Evolutionary conservation across 139 green algal species (phyloP).

Genomic region (Tetraselmis chui): DNA sequence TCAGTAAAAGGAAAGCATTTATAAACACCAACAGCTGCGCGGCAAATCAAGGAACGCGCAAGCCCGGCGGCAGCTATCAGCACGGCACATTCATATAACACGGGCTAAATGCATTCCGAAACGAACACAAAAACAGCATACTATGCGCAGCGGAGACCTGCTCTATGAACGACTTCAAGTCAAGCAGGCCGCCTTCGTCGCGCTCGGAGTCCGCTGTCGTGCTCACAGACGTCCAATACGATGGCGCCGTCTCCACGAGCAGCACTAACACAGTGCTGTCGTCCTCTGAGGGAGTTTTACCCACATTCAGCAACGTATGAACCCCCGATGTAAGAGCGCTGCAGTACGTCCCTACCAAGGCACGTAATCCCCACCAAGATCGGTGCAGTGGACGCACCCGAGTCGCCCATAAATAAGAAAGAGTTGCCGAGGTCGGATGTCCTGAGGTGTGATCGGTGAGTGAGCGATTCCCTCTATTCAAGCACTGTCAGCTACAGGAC

Average conservation of each 20-base stretch:
- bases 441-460: too few species aligned
- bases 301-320: constrained; percentile 10
- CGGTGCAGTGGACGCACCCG: too few species aligned
- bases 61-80: neutral
- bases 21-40: constrained; percentile 32
- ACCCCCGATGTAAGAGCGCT: too few species aligned
- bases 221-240: constrained; percentile 8
- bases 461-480: too few species aligned
- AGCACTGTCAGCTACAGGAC: too few species aligned
- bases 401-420: too few species aligned
- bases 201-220: neutral
- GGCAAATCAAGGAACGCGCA: neutral
- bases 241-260: constrained; percentile 9
- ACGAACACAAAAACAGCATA: too few species aligned
- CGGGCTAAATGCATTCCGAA: too few species aligned
- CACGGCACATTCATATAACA: constrained; percentile 8
- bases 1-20: constrained; percentile 25
- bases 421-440: too few species aligned
- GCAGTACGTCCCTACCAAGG: too few species aligned
- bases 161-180: constrained; percentile 1
- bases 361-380: too few species aligned
- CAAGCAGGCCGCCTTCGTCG: neutral
- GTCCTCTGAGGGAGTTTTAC: neutral
- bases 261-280: constrained; percentile 18
- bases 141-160: neutral